Evolutionary conservation across 2,329 filamentous ascomycete species (phyloP).

Genomic region (Pseudocercospora vitis): DNA sequence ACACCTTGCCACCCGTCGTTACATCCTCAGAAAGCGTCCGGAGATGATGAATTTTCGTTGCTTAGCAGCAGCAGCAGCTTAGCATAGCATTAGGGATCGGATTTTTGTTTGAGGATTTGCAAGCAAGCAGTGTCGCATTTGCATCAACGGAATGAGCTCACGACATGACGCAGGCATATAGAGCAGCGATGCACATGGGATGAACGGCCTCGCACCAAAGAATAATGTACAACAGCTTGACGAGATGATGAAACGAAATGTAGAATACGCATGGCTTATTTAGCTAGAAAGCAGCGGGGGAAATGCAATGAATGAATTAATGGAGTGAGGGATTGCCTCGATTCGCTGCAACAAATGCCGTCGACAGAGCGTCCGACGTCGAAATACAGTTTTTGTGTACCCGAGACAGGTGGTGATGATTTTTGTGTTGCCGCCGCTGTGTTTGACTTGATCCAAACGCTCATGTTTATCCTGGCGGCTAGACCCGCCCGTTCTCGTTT

Average conservation of each 20-base stretch:
- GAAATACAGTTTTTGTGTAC: slow-evolving; percentile 17
- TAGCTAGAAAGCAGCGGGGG: not conserved
- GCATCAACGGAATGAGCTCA: slow-evolving; percentile 9
- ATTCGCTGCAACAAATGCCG: not conserved
- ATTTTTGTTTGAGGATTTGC: slow-evolving; percentile 2
- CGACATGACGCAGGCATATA: slow-evolving; percentile 12
- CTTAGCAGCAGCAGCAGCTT: not conserved
- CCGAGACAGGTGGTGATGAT: slow-evolving; percentile 14
- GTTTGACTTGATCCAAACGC: not conserved
- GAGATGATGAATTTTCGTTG: slow-evolving; percentile 17
- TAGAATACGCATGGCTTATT: slow-evolving; percentile 3
- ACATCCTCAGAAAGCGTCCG: slow-evolving; percentile 30
- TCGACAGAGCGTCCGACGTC: slow-evolving; percentile 9
- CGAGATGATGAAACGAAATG: slow-evolving; percentile 8
- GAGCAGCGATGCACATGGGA: slow-evolving; percentile 7
- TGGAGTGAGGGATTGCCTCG: too few relatives aligned
- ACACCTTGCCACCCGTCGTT: slow-evolving; percentile 35
- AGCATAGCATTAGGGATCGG: slow-evolving; percentile 18
- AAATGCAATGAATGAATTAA: not conserved
- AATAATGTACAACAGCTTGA: slow-evolving; percentile 8
- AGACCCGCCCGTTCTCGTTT: too few relatives aligned
- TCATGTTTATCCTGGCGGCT: not conserved
- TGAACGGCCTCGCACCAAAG: not conserved
- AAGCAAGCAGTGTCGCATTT: slow-evolving; percentile 11
- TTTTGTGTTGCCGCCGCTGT: slow-evolving; percentile 2